Base-by-base conservation (phyloP, 768 basidiomycete species). In the Calocybe indica region DNA sequence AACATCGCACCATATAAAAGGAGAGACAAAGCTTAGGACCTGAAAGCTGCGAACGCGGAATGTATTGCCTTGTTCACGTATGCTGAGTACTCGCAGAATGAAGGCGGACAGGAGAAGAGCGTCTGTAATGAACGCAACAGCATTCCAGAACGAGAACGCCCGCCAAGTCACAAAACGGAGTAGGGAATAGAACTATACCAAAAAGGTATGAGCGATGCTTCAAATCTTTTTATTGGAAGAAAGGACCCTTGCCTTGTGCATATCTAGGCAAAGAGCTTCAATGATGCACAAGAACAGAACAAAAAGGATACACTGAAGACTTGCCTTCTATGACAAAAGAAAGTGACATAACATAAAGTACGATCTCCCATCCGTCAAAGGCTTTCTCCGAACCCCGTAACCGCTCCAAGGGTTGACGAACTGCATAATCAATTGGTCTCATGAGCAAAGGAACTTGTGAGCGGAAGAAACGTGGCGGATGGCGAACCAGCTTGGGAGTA, bases 1-100 rank as follows among this genome's bases (percentile, higher is more conserved):
- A 35, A 45, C 13, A 14, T 64, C 83, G 45, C 54, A 88, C 92
- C 92, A 95, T 39, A 94, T 85, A 43, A 95, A 75, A 0, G 91
- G 92, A 2, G 90, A 79, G 5, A 88, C 91, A 63, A 85, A 92
- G 68, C 89, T 90, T 35, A 96, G 68, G 29, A 91, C 76, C 59
- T 94, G 92, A 68, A 96, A 97, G 63, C 92, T 94, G 49, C 63
- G 72, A 11, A 91, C 53, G 45, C 75, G 74, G 50, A 80, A 56
- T 44, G 58, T 53, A 22, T 60, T 58, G 13, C 67, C 64, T 45
- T 64, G 48, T 51, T 74, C 66, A 3, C 59, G 67, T 14, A 57
- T 68, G 3, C 63, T 52, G 5, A 70, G 62, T 1, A 93, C 55
- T 31, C 94, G 87, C 40, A 95, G 63, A 6, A 71, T 58, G 59